Evolutionary conservation across 2,329 filamentous ascomycete species (phyloP).

Genomic region (Knufia petricola): DNA sequence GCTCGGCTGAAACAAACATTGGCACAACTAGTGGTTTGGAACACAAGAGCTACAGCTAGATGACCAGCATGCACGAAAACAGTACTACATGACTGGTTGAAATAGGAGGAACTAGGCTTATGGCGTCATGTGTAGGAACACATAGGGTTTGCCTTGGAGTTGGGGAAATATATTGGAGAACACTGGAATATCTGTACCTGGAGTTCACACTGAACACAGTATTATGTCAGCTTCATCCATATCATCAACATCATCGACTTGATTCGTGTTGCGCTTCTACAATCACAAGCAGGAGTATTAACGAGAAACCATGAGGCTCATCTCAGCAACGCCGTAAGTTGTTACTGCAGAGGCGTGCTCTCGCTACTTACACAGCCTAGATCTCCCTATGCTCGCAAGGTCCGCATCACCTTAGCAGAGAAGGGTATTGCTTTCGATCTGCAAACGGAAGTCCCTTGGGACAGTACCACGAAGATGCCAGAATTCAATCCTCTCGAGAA

Average conservation of each 20-base stretch:
- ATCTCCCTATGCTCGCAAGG: constrained; percentile 22
- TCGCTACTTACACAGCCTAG: background rate
- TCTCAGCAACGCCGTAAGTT: constrained; percentile 11
- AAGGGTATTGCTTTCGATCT: constrained; percentile 34
- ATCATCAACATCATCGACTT: background rate
- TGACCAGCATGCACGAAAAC: no score
- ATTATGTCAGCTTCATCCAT: no score
- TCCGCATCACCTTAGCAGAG: constrained; percentile 32
- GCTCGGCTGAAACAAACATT: no score
- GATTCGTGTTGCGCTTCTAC: background rate
- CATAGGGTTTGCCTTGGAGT: no score
- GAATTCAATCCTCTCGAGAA: constrained; percentile 12
- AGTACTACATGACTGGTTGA: no score
- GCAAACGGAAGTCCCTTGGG: constrained; percentile 36
- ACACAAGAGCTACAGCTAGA: no score
- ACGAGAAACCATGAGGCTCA: constrained; percentile 3
- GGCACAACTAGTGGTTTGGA: no score
- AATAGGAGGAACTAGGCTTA: no score
- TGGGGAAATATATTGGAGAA: background rate
- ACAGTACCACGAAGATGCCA: constrained; percentile 31
- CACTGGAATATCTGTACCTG: background rate
- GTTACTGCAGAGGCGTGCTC: background rate
- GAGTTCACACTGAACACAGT: no score
- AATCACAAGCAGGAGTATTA: background rate
- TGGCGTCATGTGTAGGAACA: no score